These are phyloP conservation scores for Drosera spatulata DNA, from an alignment of 179 eudicot species.

Conservation along the genomic window DNA sequence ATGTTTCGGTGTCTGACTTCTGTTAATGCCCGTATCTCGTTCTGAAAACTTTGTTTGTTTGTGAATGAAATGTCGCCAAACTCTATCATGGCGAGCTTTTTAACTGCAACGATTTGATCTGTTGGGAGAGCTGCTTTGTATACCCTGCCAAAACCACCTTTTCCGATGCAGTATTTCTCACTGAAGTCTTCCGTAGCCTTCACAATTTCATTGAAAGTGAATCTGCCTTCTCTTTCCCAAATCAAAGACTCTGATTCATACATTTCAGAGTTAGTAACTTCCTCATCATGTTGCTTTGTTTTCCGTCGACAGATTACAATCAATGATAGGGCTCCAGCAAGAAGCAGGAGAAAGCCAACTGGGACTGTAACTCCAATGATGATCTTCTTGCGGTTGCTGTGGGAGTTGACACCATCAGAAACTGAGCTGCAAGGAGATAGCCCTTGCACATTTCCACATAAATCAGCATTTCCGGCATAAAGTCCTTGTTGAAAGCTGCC, in stretches of 20 bases:
- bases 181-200: constrained; percentile 56
- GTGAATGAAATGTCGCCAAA: constrained; percentile 19
- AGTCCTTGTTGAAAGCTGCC: constrained; percentile 27
- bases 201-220: constrained; percentile 43
- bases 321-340: constrained; percentile 17
- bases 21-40: constrained; percentile 60
- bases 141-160: constrained; percentile 64
- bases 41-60: constrained; percentile 40
- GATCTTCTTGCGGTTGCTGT: constrained; percentile 14
- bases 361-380: constrained; percentile 31
- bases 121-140: constrained; percentile 39
- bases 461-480: constrained; percentile 39
- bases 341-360: constrained; percentile 16
- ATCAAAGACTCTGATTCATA: constrained; percentile 28
- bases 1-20: constrained; percentile 70
- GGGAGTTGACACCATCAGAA: constrained; percentile 10
- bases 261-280: constrained; percentile 11
- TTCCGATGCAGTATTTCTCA: constrained; percentile 53
- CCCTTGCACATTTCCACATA: constrained; percentile 51
- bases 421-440: constrained; percentile 23
- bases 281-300: constrained; percentile 16
- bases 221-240: constrained; percentile 48
- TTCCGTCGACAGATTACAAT: constrained; percentile 12
- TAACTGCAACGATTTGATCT: constrained; percentile 54
- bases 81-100: constrained; percentile 42